These are phyloP conservation scores for Amphicarpaea edgeworthii DNA, from an alignment of 306 rosid genomes.

Conservation along the genomic window DNA sequence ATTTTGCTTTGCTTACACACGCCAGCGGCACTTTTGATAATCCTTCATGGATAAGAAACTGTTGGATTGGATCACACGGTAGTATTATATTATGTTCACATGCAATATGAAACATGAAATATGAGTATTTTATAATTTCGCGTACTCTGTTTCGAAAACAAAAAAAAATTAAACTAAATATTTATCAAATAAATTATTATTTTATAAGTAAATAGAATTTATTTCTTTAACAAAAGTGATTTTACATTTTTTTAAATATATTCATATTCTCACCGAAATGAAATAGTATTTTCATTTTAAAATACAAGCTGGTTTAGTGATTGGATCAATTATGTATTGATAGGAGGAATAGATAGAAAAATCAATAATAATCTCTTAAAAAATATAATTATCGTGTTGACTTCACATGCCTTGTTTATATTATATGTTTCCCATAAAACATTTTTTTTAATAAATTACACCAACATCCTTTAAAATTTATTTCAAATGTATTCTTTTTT, in stretches of 20 bases:
- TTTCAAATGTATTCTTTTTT: too few relatives aligned
- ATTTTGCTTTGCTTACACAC: too few relatives aligned
- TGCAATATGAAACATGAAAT: too few relatives aligned
- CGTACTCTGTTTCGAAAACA: background rate
- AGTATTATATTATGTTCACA: too few relatives aligned
- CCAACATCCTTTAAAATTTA: too few relatives aligned
- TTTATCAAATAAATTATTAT: too few relatives aligned
- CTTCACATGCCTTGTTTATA: background rate
- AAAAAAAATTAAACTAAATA: too few relatives aligned
- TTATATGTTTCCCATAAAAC: too few relatives aligned
- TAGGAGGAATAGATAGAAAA: slow-evolving; percentile 5
- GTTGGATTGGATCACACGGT: background rate
- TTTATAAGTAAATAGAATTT: too few relatives aligned
- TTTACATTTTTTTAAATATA: background rate
- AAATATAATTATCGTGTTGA: background rate
- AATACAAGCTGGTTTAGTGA: background rate
- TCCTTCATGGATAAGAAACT: background rate
- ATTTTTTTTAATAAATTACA: too few relatives aligned
- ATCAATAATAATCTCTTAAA: background rate
- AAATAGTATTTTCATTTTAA: background rate
- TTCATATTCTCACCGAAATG: background rate
- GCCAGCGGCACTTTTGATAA: background rate
- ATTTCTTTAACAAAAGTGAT: too few relatives aligned
- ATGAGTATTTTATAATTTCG: background rate
- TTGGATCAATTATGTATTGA: background rate